phyloP scores from a whole-genome alignment of 805 yeast species.

The Spathaspora girioi region DNA sequence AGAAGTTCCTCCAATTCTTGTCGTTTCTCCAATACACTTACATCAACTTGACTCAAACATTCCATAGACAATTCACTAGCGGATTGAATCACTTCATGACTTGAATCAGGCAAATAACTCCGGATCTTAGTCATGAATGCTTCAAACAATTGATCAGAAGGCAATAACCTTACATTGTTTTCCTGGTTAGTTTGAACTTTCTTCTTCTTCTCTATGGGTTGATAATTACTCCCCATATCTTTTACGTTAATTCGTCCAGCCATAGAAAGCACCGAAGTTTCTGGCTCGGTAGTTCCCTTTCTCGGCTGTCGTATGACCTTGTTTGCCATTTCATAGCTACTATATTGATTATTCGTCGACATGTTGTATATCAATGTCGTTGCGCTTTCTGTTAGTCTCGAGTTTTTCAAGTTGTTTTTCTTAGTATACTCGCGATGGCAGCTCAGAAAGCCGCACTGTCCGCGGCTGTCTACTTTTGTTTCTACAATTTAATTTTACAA shows the following conservation, averaged over 20 bases:
- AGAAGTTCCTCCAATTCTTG: constrained; percentile 51
- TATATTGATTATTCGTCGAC: constrained; percentile 43
- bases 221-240: constrained; percentile 57
- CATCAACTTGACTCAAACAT: constrained; percentile 45
- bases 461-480: not conserved
- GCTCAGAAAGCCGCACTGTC: not conserved
- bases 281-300: constrained; percentile 39
- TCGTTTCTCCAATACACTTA: constrained; percentile 42
- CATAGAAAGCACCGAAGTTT: constrained; percentile 67
- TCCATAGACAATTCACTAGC: constrained; percentile 67
- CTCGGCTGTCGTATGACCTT: constrained; percentile 53
- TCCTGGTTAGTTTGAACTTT: not conserved
- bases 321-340: constrained; percentile 73
- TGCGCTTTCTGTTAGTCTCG: not conserved
- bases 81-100: constrained; percentile 67
- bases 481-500: not conserved
- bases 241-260: constrained; percentile 61
- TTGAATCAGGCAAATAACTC: constrained; percentile 62
- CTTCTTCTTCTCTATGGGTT: not conserved
- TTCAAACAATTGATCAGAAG: constrained; percentile 36
- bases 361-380: constrained; percentile 7
- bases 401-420: not conserved
- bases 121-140: constrained; percentile 59
- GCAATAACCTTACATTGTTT: not conserved
- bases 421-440: not conserved